Evolutionary conservation across 2,329 filamentous ascomycete genomes (phyloP).

Genomic region (Neofusicoccum umdonicola): DNA sequence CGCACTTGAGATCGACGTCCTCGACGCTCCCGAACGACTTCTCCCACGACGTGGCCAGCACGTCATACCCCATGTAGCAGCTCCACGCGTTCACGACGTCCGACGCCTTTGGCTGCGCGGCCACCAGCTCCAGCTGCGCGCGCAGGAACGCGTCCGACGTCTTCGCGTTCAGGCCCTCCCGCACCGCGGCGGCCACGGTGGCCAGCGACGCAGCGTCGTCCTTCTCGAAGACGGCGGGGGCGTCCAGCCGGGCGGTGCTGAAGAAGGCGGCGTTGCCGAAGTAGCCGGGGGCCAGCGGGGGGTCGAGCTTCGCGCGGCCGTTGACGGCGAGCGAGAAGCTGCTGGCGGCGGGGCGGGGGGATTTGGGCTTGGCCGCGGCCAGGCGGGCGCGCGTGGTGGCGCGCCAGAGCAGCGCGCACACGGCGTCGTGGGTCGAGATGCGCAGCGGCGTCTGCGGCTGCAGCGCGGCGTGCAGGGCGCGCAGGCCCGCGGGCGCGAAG

Average conservation of each 20-base stretch:
- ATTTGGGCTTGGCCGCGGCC: background rate
- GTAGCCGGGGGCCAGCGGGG: background rate
- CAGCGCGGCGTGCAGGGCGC: background rate
- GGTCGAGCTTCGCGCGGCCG: background rate
- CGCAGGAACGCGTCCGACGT: background rate
- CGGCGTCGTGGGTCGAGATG: conserved; percentile 1
- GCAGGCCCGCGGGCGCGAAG: background rate
- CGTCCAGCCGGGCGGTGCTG: background rate
- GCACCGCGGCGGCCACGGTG: background rate
- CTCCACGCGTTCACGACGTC: background rate
- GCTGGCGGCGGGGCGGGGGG: background rate
- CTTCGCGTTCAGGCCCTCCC: background rate
- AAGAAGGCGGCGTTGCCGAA: conserved; percentile 1
- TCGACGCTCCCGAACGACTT: background rate
- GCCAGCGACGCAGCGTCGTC: background rate
- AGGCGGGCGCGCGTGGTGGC: background rate
- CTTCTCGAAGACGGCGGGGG: background rate
- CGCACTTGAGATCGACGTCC: background rate
- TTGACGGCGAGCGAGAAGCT: background rate
- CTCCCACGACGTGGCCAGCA: background rate
- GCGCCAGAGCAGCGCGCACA: background rate
- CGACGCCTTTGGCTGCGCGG: background rate
- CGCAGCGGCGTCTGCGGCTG: background rate
- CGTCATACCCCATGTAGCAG: background rate
- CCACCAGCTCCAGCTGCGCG: background rate